Evolutionary conservation across 2,329 filamentous ascomycete genomes (phyloP).

Genomic region (Aspergillus carbonarius): DNA sequence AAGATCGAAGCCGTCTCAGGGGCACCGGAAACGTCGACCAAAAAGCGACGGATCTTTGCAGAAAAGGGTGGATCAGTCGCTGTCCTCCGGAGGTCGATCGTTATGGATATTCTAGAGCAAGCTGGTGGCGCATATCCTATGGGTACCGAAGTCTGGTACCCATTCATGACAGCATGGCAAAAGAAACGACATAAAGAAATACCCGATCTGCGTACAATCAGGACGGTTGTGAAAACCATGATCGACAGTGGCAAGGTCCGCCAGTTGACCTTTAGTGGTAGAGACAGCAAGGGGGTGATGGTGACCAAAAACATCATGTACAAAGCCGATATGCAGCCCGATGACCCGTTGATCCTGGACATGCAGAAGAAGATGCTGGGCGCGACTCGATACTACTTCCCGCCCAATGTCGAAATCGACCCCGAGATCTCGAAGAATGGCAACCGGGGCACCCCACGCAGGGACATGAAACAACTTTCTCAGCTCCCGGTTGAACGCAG

Average conservation of each 20-base stretch:
- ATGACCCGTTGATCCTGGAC: constrained; percentile 47
- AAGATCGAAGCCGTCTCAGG: not conserved
- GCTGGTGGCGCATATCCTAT: constrained; percentile 58
- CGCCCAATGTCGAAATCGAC: constrained; percentile 42
- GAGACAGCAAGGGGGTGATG: constrained; percentile 47
- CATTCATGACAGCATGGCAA: constrained; percentile 56
- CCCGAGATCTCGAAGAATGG: constrained; percentile 33
- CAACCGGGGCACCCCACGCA: constrained; percentile 9
- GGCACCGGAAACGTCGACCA: not conserved
- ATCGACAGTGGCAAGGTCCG: constrained; percentile 53
- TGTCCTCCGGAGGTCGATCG: constrained; percentile 49
- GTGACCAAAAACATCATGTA: constrained; percentile 53
- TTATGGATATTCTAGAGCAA: constrained; percentile 55
- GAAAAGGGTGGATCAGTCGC: constrained; percentile 46
- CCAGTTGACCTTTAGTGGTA: constrained; percentile 54
- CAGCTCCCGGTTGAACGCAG: constrained; percentile 33
- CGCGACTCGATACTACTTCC: constrained; percentile 44
- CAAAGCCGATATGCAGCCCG: constrained; percentile 46
- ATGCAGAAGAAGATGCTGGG: constrained; percentile 54
- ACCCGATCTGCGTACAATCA: constrained; percentile 56
- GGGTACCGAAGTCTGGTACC: constrained; percentile 55
- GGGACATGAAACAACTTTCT: constrained; percentile 10
- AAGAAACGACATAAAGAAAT: constrained; percentile 43
- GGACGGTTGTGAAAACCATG: constrained; percentile 50
- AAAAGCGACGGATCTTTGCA: not conserved